Conservation (phyloP, 2,329 filamentous ascomycete species). For the Peltaster fructicola region DNA sequence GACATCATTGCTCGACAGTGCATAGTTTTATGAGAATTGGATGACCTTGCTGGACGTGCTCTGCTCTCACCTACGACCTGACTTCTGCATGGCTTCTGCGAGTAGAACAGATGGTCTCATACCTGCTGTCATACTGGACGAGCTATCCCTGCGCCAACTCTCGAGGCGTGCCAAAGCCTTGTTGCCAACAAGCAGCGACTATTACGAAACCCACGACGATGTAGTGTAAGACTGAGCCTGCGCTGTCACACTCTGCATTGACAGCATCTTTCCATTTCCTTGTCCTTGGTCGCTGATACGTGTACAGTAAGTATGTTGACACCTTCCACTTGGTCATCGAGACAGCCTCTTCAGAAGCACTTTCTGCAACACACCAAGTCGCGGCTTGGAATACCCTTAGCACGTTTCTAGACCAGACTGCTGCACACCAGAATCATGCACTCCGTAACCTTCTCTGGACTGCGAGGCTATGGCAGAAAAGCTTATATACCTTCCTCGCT, state of each 20-base stretch:
- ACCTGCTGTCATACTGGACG: too few species aligned
- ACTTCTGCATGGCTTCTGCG: too few species aligned
- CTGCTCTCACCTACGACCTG: too few species aligned
- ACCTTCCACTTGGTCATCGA: conserved; percentile 9
- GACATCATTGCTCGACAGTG: too few species aligned
- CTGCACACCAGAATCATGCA: conserved; percentile 14
- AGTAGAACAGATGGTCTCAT: too few species aligned
- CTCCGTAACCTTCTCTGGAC: conserved; percentile 18
- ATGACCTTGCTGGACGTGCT: too few species aligned
- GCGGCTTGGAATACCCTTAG: conserved; percentile 31
- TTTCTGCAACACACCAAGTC: conserved; percentile 23
- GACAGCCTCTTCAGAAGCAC: conserved; percentile 6
- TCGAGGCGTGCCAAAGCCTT: conserved; percentile 1
- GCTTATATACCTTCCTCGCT: conserved; percentile 25
- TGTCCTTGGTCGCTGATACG: conserved; percentile 9
- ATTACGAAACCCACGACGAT: conserved; percentile 4
- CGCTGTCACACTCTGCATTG: conserved; percentile 1
- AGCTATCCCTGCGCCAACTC: conserved; percentile 6
- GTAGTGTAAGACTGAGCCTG: conserved; percentile 9
- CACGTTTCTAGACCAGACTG: conserved; percentile 24
- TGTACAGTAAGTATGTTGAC: conserved; percentile 9
- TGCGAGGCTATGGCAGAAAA: conserved; percentile 20
- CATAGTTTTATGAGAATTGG: too few species aligned
- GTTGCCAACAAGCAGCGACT: too few species aligned
- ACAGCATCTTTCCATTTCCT: conserved; percentile 1